Evolutionary conservation across 2,329 filamentous ascomycete genomes (phyloP).

Genomic region (Trichoderma simmonsii): DNA sequence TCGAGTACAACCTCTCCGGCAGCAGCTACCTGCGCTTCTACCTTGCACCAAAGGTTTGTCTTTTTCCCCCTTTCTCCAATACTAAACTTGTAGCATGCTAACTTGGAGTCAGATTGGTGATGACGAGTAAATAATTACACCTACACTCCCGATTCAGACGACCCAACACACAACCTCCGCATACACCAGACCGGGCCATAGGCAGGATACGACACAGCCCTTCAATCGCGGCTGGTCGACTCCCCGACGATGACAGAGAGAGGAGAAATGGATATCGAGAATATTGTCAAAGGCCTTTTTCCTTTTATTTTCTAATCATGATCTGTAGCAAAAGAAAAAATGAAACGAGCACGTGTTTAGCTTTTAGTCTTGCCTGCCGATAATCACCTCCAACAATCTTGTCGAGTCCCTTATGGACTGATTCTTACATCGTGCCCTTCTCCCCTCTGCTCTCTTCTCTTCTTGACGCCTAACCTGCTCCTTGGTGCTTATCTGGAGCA

Average conservation of each 20-base stretch:
- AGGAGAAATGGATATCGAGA: conserved; percentile 15
- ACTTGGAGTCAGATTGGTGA: conserved; percentile 35
- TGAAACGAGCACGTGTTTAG: conserved; percentile 3
- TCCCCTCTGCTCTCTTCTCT: background rate
- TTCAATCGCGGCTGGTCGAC: background rate
- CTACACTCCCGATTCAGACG: background rate
- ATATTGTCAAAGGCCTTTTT: conserved; percentile 5
- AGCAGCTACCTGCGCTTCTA: conserved; percentile 95
- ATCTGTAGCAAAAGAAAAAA: conserved; percentile 19
- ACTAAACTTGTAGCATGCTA: background rate
- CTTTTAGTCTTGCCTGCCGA: conserved; percentile 12
- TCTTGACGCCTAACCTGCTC: background rate
- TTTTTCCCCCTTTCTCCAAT: background rate
- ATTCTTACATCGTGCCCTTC: background rate
- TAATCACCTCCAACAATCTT: conserved; percentile 2
- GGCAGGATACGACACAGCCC: background rate
- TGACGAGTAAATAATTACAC: conserved; percentile 37
- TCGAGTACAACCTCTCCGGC: conserved; percentile 80
- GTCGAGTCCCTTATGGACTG: background rate
- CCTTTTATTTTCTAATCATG: conserved; percentile 2
- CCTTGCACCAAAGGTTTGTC: conserved; percentile 87
- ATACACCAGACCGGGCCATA: conserved; percentile 10
- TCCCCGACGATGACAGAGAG: background rate
- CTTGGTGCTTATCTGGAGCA: background rate
- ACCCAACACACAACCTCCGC: background rate